Evolutionary conservation across 1,139 yeast genomes (phyloP).

Genomic region (Sugiyamaella sp.): DNA sequence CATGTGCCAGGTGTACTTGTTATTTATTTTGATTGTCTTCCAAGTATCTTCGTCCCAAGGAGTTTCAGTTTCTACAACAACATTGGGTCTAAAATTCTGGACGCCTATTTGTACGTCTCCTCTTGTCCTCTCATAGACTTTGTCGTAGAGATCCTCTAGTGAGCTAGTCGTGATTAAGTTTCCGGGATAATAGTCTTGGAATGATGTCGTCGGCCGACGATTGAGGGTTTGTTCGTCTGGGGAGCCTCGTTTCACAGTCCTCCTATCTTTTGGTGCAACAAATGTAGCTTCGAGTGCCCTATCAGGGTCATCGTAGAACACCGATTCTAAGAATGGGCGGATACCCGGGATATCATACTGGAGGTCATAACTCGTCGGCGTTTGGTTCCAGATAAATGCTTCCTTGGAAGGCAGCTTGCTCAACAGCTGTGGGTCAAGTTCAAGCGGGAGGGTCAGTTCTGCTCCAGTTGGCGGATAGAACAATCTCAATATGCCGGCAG

Average conservation of each 20-base stretch:
- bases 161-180: slow-evolving; percentile 45
- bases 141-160: slow-evolving; percentile 39
- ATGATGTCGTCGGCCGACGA: slow-evolving; percentile 35
- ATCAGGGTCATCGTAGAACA: slow-evolving; percentile 23
- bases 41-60: slow-evolving; percentile 48
- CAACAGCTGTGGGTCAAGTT: slow-evolving; percentile 29
- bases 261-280: slow-evolving; percentile 42
- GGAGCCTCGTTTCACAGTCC: slow-evolving; percentile 40
- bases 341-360: slow-evolving; percentile 25
- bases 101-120: slow-evolving; percentile 32
- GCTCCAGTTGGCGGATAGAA: slow-evolving; percentile 34
- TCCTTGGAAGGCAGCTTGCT: slow-evolving; percentile 16
- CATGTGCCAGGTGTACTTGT: slow-evolving; percentile 38
- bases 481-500: slow-evolving; percentile 37
- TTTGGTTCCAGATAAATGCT: slow-evolving; percentile 28
- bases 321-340: slow-evolving; percentile 22
- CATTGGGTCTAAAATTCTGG: slow-evolving; percentile 48
- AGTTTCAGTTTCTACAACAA: slow-evolving; percentile 40
- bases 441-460: slow-evolving; percentile 32
- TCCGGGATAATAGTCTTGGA: slow-evolving; percentile 52
- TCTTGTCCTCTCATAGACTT: slow-evolving; percentile 30
- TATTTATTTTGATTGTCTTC: slow-evolving; percentile 39
- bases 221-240: slow-evolving; percentile 25
- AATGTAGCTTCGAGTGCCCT: slow-evolving; percentile 29
- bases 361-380: slow-evolving; percentile 26